These are phyloP conservation scores for Urostyla sp. DNA, from an alignment of 73 alveolate species.

Conservation along the genomic window DNA sequence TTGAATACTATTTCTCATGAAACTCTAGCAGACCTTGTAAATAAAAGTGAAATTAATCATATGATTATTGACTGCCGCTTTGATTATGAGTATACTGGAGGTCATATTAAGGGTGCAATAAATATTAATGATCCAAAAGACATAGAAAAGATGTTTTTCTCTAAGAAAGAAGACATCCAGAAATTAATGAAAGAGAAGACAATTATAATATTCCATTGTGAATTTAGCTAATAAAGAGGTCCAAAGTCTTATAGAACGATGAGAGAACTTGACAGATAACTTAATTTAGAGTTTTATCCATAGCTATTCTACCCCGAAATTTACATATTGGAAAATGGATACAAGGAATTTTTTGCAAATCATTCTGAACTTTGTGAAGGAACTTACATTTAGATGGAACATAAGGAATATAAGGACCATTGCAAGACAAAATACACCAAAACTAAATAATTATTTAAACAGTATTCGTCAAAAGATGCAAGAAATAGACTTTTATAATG, in stretches of 20 bases:
- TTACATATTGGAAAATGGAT: conserved; percentile 61
- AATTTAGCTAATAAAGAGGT: conserved; percentile 59
- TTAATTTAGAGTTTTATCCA: conserved; percentile 55
- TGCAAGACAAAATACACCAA: conserved; percentile 24
- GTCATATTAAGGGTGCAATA: conserved; percentile 60
- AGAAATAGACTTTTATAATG: neutral
- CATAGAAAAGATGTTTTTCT: conserved; percentile 37
- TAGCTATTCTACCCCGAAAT: conserved; percentile 57
- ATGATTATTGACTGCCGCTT: conserved; percentile 64
- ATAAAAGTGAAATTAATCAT: neutral
- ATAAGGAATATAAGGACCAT: conserved; percentile 1
- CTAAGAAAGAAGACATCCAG: conserved; percentile 5
- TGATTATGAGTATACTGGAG: conserved; percentile 64
- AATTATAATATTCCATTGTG: conserved; percentile 61
- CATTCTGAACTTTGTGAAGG: conserved; percentile 44
- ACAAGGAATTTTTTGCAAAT: conserved; percentile 40
- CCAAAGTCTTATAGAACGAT: conserved; percentile 46
- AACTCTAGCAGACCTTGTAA: neutral
- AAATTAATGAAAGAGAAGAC: conserved; percentile 18
- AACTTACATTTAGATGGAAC: conserved; percentile 41
- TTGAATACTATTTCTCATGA: neutral
- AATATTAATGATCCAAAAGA: conserved; percentile 41
- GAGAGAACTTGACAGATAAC: conserved; percentile 55
- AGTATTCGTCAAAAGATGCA: conserved; percentile 22
- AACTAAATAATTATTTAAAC: neutral